Percentiles rank a stretch among this genome's conserved stretches.
phyloP scores from a whole-genome alignment of 306 rosid species.

The Amphicarpaea edgeworthii region DNA sequence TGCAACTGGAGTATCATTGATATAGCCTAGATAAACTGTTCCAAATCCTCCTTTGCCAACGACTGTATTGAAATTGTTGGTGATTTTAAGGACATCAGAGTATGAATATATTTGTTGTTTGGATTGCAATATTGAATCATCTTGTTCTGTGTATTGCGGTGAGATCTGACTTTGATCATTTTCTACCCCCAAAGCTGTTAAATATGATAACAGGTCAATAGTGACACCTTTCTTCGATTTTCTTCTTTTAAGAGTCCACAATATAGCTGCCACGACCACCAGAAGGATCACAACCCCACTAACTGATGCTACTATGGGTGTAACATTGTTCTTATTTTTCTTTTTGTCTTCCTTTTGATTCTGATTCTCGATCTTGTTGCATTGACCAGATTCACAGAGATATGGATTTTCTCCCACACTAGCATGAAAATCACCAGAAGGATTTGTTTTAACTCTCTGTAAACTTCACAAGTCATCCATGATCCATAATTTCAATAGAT shows the following conservation, averaged over 20 bases:
- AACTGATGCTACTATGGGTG: slow-evolving; percentile 49
- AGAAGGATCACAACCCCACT: slow-evolving; percentile 45
- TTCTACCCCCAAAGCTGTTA: not conserved
- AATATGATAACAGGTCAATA: not conserved
- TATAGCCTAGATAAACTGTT: slow-evolving; percentile 49
- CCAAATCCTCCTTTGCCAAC: slow-evolving; percentile 62
- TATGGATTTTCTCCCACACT: slow-evolving; percentile 54
- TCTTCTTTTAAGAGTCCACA: slow-evolving; percentile 35
- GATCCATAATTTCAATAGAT: not conserved
- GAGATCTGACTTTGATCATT: not conserved
- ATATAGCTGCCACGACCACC: slow-evolving; percentile 9
- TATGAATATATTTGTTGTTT: slow-evolving; percentile 44
- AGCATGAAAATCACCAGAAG: slow-evolving; percentile 10
- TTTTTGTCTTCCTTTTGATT: not conserved
- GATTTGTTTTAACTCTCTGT: not conserved
- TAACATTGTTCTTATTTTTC: not conserved
- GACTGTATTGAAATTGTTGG: slow-evolving; percentile 50
- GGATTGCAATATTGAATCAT: not conserved
- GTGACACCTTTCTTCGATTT: slow-evolving; percentile 33
- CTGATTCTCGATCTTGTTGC: slow-evolving; percentile 27
- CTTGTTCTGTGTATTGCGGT: not conserved
- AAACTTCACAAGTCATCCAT: not conserved
- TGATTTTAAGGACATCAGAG: slow-evolving; percentile 45
- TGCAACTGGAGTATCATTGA: slow-evolving; percentile 56
- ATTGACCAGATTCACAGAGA: slow-evolving; percentile 41